Percentiles rank a stretch among this genome's conserved stretches.
Conservation (phyloP, 495 filamentous ascomycete species). For the Penicillium canescens region DNA sequence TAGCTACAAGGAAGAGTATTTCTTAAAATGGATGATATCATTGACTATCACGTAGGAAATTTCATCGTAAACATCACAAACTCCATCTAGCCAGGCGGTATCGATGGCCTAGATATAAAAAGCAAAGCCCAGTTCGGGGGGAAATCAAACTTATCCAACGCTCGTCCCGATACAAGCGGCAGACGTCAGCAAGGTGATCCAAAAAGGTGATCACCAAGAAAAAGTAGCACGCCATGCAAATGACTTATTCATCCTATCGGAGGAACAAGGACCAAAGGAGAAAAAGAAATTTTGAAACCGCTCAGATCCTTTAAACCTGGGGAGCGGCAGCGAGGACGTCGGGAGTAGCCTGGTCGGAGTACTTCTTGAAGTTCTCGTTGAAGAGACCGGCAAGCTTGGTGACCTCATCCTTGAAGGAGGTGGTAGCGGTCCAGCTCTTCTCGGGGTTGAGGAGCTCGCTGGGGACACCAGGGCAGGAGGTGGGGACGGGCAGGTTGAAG, state of each 20-base stretch:
- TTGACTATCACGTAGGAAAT: constrained; percentile 20
- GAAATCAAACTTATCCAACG: constrained; percentile 22
- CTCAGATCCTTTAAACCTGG: constrained; percentile 11
- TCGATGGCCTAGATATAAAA: constrained; percentile 16
- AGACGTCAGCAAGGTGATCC: constrained; percentile 17
- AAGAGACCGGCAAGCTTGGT: constrained; percentile 85
- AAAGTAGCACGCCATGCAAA: constrained; percentile 35
- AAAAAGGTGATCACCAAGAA: constrained; percentile 22
- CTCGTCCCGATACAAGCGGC: constrained; percentile 30
- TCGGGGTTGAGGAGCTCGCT: constrained; percentile 90
- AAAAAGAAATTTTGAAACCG: constrained; percentile 30
- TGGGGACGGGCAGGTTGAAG: constrained; percentile 95
- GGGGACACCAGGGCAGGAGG: constrained; percentile 80
- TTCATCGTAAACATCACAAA: constrained; percentile 11
- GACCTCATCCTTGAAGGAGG: constrained; percentile 81
- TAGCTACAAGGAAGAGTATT: neutral
- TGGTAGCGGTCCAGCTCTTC: constrained; percentile 82
- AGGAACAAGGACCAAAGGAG: constrained; percentile 17
- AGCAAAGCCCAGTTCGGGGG: constrained; percentile 14
- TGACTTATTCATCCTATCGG: constrained; percentile 20
- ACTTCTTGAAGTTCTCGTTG: constrained; percentile 97
- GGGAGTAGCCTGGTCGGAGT: constrained; percentile 78
- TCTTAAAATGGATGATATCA: constrained; percentile 19
- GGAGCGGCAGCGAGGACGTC: constrained; percentile 59
- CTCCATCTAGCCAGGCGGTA: constrained; percentile 19